A percentile compares a stretch with the other conserved stretches of the same genome.
Evolutionary conservation across 2,329 filamentous ascomycete genomes (phyloP).

Genomic region (Diplodia seriata): DNA sequence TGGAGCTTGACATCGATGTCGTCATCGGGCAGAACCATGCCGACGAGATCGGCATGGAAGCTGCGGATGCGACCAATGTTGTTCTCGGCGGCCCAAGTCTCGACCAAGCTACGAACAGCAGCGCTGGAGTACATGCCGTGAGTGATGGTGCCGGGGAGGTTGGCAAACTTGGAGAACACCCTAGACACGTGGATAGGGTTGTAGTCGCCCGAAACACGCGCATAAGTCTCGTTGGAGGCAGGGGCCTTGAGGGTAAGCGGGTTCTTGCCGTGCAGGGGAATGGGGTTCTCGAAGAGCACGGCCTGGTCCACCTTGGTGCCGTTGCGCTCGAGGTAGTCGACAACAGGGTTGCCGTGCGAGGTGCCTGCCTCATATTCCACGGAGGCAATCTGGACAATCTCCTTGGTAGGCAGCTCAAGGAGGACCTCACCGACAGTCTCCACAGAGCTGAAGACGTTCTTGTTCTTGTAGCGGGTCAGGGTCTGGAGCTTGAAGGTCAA

Average conservation of each 20-base stretch:
- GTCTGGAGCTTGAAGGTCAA: constrained; percentile 95
- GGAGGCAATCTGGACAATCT: constrained; percentile 95
- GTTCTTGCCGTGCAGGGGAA: constrained; percentile 90
- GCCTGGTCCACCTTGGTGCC: constrained; percentile 94
- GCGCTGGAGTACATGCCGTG: constrained; percentile 99
- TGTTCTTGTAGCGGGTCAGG: constrained; percentile 92
- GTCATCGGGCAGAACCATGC: constrained; percentile 98
- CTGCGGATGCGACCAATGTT: constrained; percentile 96
- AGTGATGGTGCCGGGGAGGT: constrained; percentile 94
- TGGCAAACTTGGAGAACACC: constrained; percentile 94
- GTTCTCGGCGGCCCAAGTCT: constrained; percentile 99
- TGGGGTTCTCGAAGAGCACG: constrained; percentile 95
- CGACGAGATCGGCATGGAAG: constrained; percentile 96
- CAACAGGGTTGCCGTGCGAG: constrained; percentile 94
- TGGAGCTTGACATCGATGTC: constrained; percentile 93
- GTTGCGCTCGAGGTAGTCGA: constrained; percentile 92
- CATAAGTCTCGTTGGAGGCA: constrained; percentile 96
- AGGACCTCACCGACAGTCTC: constrained; percentile 92
- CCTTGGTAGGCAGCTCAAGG: constrained; percentile 93
- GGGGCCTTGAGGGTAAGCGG: constrained; percentile 88
- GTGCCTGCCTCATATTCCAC: constrained; percentile 92
- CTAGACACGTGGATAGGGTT: constrained; percentile 99
- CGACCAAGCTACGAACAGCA: constrained; percentile 91
- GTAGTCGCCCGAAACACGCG: constrained; percentile 95
- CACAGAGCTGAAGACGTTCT: constrained; percentile 86